Evolutionary conservation across 306 rosid genomes (phyloP), one percentile per base, ranked within the genome.

Genomic region (Dryas octopetala): DNA sequence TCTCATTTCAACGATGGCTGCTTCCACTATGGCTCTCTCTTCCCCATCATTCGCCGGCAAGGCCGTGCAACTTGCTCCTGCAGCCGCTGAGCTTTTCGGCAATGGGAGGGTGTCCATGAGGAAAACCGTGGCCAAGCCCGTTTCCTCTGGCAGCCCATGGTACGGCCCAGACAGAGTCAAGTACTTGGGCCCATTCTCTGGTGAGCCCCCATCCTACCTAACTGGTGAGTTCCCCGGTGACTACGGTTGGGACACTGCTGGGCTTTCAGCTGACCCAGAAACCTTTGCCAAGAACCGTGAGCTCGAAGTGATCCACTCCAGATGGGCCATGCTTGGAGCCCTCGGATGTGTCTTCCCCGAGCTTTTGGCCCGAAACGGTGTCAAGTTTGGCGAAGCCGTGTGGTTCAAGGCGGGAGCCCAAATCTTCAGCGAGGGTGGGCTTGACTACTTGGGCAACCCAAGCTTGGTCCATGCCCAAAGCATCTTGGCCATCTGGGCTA

Each of bases 261-360:
- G 97, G 19, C 96, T 94, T 61, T 94, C 96, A 0, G 95, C 98
- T 14, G 96, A n/a, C n/a, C n/a, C n/a, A n/a, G n/a, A n/a, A n/a
- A n/a, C n/a, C n/a, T n/a, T n/a, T n/a, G n/a, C n/a, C 26, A 88
- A 61, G 74, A 94, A 94, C 77, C 84, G 95, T 48, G 97, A 91
- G 82, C 89, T 94, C 0, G 95, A 91, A 17, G 98, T 94, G 19
- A 91, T 94, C 86, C 97, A 94, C 82, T 63, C 61, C 0, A 83
- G 93, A 45, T 91, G 96, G 98, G 98, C 98, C 86, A 93, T 93
- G 98, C 91, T 93, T 0, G 94, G 98, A 43, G 97, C 98, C 0
- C 66, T 94, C 4, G 97, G 97, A 1, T 86, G 93, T 9, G 95
- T 94, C 61, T 91, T 91, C 86, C 97, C 95, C 0, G 95, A 90